phyloP scores from a whole-genome alignment of 306 rosid species.

The Cajanus cajan region DNA sequence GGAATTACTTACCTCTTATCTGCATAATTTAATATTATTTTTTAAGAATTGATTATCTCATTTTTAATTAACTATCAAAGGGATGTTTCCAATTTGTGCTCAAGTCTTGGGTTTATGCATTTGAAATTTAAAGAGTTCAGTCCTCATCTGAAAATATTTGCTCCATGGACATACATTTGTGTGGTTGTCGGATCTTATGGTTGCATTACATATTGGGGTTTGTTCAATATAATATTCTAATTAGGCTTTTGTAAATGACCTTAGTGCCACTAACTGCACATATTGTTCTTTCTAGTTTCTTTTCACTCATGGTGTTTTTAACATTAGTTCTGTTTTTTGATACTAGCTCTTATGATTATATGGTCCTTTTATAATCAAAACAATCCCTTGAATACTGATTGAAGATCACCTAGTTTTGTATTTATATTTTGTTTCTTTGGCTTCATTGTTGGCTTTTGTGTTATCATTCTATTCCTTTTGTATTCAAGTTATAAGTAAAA shows the following conservation, averaged over 20 bases:
- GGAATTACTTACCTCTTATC: conserved; percentile 6
- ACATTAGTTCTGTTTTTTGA: background rate
- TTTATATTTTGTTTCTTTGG: background rate
- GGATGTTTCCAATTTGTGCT: background rate
- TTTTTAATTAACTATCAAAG: background rate
- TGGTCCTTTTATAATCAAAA: background rate
- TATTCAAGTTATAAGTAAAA: background rate
- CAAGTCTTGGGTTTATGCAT: background rate
- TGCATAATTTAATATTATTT: background rate
- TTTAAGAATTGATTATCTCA: background rate
- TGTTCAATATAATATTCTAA: background rate
- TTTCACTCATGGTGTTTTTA: background rate
- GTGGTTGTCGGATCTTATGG: background rate
- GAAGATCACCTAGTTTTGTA: background rate
- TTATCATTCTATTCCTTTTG: background rate
- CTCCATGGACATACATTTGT: background rate
- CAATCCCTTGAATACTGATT: background rate
- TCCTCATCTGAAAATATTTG: background rate
- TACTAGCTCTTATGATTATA: background rate
- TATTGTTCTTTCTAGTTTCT: background rate
- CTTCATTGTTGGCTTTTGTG: background rate
- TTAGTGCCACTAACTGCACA: background rate
- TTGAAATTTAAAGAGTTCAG: background rate
- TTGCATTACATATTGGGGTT: background rate
- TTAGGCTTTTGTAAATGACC: background rate